These are phyloP conservation scores for Phytophthora crassamura DNA, from an alignment of 352 stramenopile species.

Conservation along the genomic window DNA sequence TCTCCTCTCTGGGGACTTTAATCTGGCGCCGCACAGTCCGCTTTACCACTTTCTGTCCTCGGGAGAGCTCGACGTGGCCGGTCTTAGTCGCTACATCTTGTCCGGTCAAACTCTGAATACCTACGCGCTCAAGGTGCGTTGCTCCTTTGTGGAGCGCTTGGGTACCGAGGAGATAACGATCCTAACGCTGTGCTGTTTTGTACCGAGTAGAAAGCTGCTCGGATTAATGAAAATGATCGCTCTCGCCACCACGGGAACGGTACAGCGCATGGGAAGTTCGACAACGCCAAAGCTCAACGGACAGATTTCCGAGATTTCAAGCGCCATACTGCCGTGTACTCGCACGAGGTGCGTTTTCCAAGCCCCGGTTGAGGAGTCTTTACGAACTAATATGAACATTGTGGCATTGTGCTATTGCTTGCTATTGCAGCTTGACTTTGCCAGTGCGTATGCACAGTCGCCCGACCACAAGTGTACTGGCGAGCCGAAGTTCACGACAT, in stretches of 20 bases:
- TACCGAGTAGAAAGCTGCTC: conserved; percentile 36
- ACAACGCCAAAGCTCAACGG: conserved; percentile 20
- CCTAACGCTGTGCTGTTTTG: conserved; percentile 1
- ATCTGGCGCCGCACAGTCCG: conserved; percentile 65
- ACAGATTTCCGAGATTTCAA: conserved; percentile 33
- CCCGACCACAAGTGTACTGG: conserved; percentile 55
- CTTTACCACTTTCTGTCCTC: conserved; percentile 69
- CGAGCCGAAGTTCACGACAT: conserved; percentile 79
- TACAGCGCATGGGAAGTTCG: conserved; percentile 52
- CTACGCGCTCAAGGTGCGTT: conserved; percentile 32
- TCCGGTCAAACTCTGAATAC: conserved; percentile 51
- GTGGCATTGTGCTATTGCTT: conserved; percentile 1
- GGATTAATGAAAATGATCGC: conserved; percentile 45
- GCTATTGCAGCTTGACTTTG: conserved; percentile 47
- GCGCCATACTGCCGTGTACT: conserved; percentile 14
- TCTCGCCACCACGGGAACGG: conserved; percentile 45
- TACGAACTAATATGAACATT: conserved; percentile 4
- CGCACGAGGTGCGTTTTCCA: conserved; percentile 33
- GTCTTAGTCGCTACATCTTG: conserved; percentile 51
- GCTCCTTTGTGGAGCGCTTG: neutral
- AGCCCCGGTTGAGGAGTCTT: neutral
- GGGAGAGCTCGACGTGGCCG: conserved; percentile 50
- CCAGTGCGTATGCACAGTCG: conserved; percentile 68
- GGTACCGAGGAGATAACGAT: neutral
- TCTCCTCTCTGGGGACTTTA: conserved; percentile 74